Evolutionary conservation across 768 basidiomycete genomes (phyloP), one percentile per base, ranked within the genome.

Genomic region (Crassisporium funariophilum): DNA sequence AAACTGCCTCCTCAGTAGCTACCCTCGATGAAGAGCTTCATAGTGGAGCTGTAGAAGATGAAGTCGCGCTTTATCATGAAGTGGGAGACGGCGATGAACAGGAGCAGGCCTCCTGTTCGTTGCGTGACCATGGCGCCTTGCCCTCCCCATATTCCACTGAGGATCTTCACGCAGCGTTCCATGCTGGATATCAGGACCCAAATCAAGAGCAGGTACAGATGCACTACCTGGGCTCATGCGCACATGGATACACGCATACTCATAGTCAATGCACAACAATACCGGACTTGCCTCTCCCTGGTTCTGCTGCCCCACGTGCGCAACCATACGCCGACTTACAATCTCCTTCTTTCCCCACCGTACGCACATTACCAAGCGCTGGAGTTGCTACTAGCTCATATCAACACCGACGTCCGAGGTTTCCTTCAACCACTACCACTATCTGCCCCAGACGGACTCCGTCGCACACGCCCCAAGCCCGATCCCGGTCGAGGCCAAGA

Each of bases 61-160:
- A n/a, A n/a, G 27, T 29, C 8, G 13, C 27, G 8, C 7, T 7
- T 29, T 7, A 29, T 13, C 13, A 29, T 29, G 27, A 29, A 13
- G 27, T 7, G 8, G 17, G 9, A 10, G 35, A 35, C 15, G 36
- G 44, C 11, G 46, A 47, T 29, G 38, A 41, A 15, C 40, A 25
- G 16, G 38, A 39, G 15, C 5, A 31, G 7, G 27, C 16, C 3
- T 22, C 17, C 1, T 24, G 19, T 5, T 44, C 41, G 5, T 41
- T 44, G 38, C 46, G 41, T n/a, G 5, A 6, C n/a, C 24, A 24
- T 3, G 27, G 48, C 6, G 24, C 46, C 17, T 29, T 54, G n/a
- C 47, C 47, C 9, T 54, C 53, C 4, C 53, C 53, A 16, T 50
- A 54, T 36, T 54, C 53, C 2, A 41, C 45, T 11, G 53, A 54